phyloP scores from a whole-genome alignment of 1,284 basidiomycete species.

The Apiotrichum siamense region DNA sequence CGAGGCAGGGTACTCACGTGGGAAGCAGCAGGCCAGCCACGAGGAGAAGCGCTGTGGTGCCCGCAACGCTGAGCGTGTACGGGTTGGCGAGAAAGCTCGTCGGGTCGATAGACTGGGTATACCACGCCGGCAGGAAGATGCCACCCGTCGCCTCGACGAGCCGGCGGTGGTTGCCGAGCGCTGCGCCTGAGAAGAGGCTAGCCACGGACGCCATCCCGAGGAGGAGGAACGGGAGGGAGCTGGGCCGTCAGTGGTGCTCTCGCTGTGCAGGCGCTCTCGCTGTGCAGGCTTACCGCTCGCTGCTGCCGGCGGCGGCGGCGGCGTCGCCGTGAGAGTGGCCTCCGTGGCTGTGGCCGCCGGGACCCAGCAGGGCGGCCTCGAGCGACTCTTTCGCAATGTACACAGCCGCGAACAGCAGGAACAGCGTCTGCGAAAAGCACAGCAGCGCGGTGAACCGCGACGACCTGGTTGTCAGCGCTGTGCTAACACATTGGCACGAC shows the following conservation, averaged over 20 bases:
- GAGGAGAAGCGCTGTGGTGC: slow-evolving; percentile 45
- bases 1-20: slow-evolving; percentile 46
- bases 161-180: slow-evolving; percentile 62
- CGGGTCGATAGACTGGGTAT: slow-evolving; percentile 18
- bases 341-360: slow-evolving; percentile 49
- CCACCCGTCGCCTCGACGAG: slow-evolving; percentile 53
- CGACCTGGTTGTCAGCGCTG: slow-evolving; percentile 52
- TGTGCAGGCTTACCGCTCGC: background rate
- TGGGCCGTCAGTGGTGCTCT: slow-evolving; percentile 17
- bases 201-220: slow-evolving; percentile 52
- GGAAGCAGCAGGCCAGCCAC: slow-evolving; percentile 47
- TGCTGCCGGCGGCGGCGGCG: slow-evolving; percentile 9
- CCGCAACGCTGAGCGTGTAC: slow-evolving; percentile 47
- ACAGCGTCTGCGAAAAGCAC: slow-evolving; percentile 81
- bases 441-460: slow-evolving; percentile 68
- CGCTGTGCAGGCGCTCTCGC: slow-evolving; percentile 12
- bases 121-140: slow-evolving; percentile 30
- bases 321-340: slow-evolving; percentile 18
- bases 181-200: slow-evolving; percentile 50
- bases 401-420: slow-evolving; percentile 81
- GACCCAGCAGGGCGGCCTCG: slow-evolving; percentile 65
- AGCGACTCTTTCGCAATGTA: slow-evolving; percentile 92
- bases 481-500: slow-evolving; percentile 28
- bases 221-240: slow-evolving; percentile 56
- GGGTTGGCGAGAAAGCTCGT: slow-evolving; percentile 46